Base-by-base conservation (phyloP, 1,284 basidiomycete genomes). In the Sanghuangporus weigelae region DNA sequence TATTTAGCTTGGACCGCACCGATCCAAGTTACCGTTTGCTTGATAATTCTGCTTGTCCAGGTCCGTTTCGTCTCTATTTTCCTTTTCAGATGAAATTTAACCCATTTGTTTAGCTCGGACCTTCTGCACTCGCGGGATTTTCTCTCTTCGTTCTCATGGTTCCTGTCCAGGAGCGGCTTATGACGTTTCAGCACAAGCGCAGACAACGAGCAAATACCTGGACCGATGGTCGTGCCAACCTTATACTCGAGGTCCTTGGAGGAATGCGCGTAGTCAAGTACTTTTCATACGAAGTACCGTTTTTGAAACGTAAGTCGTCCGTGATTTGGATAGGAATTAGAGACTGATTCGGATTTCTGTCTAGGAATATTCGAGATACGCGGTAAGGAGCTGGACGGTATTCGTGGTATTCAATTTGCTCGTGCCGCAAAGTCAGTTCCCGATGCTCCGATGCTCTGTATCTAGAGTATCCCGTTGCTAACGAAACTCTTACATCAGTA, bases 191-290 rank as follows among this genome's bases (percentile, higher is more conserved):
- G 72, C 87, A 90, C 71, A 74, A 71, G 23, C 77, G 86, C 57
- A 82, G 91, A 11, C 80, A 83, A 67, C 76, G 75, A 49, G 84
- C 84, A 0, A 85, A 87, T 77, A 80, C 79, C 61, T 92, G 83
- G 80, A 93, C 91, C 0, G 91, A 93, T 70, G 77, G 80, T 59
- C 78, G 90, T 8, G 84, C 87, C 2, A 85, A 86, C 68, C 78
- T 87, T 0, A 79, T 91, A 16, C 79, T 87, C 49, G 89, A 91
- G 70, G 81, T 89, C 0, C 73, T 92, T 11, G 78, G 84, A 44
- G 84, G 82, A 0, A 90, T 91, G 85, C 80, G 86, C 7, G 81
- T 92, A 19, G 86, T 91, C 68, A 92, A 92, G 72, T 88, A 88
- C 69, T 91, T 92, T 72, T 84, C 83, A 19, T 89, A 88, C 66